Evolutionary conservation across 2,329 filamentous ascomycete genomes (phyloP).

Genomic region (Pyrenophora tritici-repentis): DNA sequence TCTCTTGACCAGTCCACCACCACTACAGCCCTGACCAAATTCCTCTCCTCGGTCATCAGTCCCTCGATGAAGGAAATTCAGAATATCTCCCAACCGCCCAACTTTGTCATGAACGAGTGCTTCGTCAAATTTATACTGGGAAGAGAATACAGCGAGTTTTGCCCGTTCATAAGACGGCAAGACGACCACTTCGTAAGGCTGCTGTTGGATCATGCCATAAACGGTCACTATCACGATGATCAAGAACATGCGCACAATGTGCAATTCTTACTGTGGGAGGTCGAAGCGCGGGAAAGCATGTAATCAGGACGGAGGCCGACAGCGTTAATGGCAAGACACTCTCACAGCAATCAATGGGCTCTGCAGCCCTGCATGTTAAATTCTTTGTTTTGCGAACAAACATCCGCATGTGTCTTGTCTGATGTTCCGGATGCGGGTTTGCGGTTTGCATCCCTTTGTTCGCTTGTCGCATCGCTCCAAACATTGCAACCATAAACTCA

Average conservation of each 20-base stretch:
- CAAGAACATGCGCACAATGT: constrained; percentile 25
- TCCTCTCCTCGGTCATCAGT: constrained; percentile 22
- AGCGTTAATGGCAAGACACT: too few relatives aligned
- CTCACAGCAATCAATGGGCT: not conserved
- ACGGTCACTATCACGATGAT: constrained; percentile 21
- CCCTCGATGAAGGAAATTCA: constrained; percentile 27
- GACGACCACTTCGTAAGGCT: constrained; percentile 23
- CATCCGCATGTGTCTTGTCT: not conserved
- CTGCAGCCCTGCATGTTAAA: not conserved
- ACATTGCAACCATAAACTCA: not conserved
- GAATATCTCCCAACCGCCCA: constrained; percentile 14
- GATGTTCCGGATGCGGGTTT: not conserved
- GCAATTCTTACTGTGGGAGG: constrained; percentile 30
- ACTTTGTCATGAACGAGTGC: constrained; percentile 28
- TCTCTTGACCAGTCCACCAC: constrained; percentile 10
- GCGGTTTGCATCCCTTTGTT: not conserved
- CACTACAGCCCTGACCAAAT: constrained; percentile 13
- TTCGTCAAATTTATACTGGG: constrained; percentile 28
- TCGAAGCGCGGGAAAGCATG: constrained; percentile 25
- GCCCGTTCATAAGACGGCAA: constrained; percentile 28
- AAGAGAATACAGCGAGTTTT: constrained; percentile 24
- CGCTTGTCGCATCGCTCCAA: not conserved
- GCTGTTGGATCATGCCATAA: constrained; percentile 29
- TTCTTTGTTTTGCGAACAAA: not conserved
- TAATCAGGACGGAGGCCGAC: constrained; percentile 1